These are phyloP conservation scores for Calonectria henricotiae DNA, from an alignment of 2,329 filamentous ascomycete genomes.

Conservation along the genomic window DNA sequence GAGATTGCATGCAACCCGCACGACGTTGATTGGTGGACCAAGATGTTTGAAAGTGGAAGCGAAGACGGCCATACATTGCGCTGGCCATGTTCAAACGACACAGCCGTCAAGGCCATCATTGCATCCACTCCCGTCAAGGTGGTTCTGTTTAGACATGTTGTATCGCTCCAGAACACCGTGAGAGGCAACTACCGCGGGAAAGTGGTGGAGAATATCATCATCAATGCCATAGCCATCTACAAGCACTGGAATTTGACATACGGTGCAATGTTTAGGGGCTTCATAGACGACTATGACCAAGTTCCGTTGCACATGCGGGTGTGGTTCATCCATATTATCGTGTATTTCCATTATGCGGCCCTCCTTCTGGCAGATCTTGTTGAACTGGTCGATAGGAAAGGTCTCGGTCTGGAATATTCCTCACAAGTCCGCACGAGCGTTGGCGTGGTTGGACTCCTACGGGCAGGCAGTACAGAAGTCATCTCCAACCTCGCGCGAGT, in stretches of 20 bases:
- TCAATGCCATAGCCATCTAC: slow-evolving; percentile 66
- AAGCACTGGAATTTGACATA: slow-evolving; percentile 71
- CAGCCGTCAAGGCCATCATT: slow-evolving; percentile 65
- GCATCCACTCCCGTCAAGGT: slow-evolving; percentile 73
- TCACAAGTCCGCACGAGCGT: slow-evolving; percentile 50
- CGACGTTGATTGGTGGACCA: slow-evolving; percentile 54
- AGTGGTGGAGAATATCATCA: slow-evolving; percentile 66
- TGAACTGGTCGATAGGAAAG: slow-evolving; percentile 64
- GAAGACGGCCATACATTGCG: slow-evolving; percentile 50
- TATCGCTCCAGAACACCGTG: slow-evolving; percentile 68
- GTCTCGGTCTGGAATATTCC: slow-evolving; percentile 50
- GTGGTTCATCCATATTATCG: slow-evolving; percentile 72
- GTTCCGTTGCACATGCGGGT: slow-evolving; percentile 71
- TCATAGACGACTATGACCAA: slow-evolving; percentile 65
- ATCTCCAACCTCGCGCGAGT: slow-evolving; percentile 67
- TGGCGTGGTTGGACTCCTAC: slow-evolving; percentile 60
- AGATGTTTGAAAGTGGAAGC: slow-evolving; percentile 56
- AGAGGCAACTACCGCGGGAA: slow-evolving; percentile 58
- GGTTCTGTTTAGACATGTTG: slow-evolving; percentile 71
- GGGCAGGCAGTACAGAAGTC: slow-evolving; percentile 62
- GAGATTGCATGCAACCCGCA: slow-evolving; percentile 39
- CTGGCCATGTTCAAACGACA: slow-evolving; percentile 71
- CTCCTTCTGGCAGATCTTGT: slow-evolving; percentile 71
- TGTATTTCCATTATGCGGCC: slow-evolving; percentile 72
- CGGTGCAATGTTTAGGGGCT: slow-evolving; percentile 67